Evolutionary conservation across 1,284 basidiomycete genomes (phyloP).

Genomic region (Cutaneotrichosporon curvatum): DNA sequence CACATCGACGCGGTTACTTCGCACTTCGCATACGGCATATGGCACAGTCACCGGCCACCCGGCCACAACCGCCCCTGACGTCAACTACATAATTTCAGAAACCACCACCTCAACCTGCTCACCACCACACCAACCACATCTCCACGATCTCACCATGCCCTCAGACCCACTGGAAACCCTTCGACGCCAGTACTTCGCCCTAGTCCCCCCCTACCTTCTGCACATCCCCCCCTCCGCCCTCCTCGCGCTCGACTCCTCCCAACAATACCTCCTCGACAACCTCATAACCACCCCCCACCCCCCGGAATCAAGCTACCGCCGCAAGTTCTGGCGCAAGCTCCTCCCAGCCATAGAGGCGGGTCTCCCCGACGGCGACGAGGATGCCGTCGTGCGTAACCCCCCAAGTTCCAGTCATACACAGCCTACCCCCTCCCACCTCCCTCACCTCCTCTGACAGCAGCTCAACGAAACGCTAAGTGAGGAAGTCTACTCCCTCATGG

Average conservation of each 20-base stretch:
- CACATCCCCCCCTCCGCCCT: conserved; percentile 14
- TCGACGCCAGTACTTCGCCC: conserved; percentile 35
- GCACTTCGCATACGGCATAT: too few relatives aligned
- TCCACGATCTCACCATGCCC: background rate
- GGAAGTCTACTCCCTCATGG: too few relatives aligned
- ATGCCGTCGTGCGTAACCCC: conserved; percentile 24
- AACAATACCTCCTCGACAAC: conserved; percentile 20
- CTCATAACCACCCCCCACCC: conserved; percentile 13
- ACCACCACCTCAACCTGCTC: too few relatives aligned
- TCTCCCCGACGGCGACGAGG: conserved; percentile 12
- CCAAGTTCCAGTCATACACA: too few relatives aligned
- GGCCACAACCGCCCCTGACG: too few relatives aligned
- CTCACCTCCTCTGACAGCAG: too few relatives aligned
- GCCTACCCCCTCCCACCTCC: too few relatives aligned
- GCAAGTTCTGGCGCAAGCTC: conserved; percentile 31
- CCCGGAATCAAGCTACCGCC: conserved; percentile 27
- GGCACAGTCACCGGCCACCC: too few relatives aligned
- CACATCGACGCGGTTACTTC: too few relatives aligned
- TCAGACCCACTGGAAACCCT: conserved; percentile 13
- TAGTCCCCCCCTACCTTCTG: conserved; percentile 37
- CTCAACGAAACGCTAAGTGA: too few relatives aligned
- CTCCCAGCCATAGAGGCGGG: conserved; percentile 26
- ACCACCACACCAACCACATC: too few relatives aligned
- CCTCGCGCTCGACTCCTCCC: conserved; percentile 10
- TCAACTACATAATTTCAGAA: too few relatives aligned